Percentiles rank a stretch among this genome's conserved stretches.
phyloP scores from a whole-genome alignment of 2,329 filamentous ascomycete genomes.

The Pseudogymnoascus sp. region DNA sequence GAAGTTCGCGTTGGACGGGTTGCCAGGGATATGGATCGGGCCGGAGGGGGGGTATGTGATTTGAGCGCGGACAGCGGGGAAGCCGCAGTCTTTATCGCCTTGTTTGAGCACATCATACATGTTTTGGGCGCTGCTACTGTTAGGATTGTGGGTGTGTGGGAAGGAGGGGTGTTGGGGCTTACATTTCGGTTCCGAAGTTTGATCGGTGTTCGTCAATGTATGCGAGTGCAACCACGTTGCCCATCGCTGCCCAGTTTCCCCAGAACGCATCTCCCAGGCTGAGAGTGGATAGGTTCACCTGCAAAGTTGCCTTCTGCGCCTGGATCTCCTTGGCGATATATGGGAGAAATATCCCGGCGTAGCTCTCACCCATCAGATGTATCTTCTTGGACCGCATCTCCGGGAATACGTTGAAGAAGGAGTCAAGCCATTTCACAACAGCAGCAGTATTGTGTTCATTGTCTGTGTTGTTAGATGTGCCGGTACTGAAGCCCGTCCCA shows the following conservation, averaged over 20 bases:
- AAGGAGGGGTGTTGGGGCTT: neutral
- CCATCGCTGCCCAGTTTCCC: conserved; percentile 3
- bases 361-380: conserved; percentile 11
- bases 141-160: neutral
- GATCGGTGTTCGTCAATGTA: neutral
- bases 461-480: neutral
- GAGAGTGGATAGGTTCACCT: neutral
- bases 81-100: conserved; percentile 7
- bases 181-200: neutral
- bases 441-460: neutral
- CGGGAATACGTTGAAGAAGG: conserved; percentile 8
- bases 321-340: conserved; percentile 9
- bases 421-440: conserved; percentile 2
- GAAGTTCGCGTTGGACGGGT: neutral
- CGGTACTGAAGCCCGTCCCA: conserved; percentile 25
- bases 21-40: conserved; percentile 5
- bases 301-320: neutral
- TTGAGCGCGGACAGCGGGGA: neutral
- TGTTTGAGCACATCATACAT: neutral
- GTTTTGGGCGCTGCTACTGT: neutral
- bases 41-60: conserved; percentile 8
- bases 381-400: conserved; percentile 1
- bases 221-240: neutral
- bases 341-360: conserved; percentile 6
- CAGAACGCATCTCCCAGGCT: neutral